phyloP scores from a whole-genome alignment of 129 eudicot species.

The carrot (Daucus carota) region DH1_v3.0 NC_030383.2:58934501-58935000 shows the following conservation, averaged over 20 bases:
- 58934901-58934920: neutral
- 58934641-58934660: slow-evolving; percentile 36
- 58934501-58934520: neutral
- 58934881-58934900: neutral
- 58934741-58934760: slow-evolving; percentile 6
- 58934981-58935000: neutral
- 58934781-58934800: slow-evolving; percentile 34
- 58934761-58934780: slow-evolving; percentile 28
- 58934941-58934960: neutral
- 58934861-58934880: slow-evolving; percentile 20
- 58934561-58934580: slow-evolving; percentile 31
- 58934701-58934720: neutral
- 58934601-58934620: slow-evolving; percentile 35
- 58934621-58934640: slow-evolving; percentile 43
- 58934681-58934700: slow-evolving; percentile 29
- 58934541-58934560: slow-evolving; percentile 31
- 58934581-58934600: slow-evolving; percentile 39
- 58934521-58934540: slow-evolving; percentile 20
- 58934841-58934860: slow-evolving; percentile 40
- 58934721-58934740: slow-evolving; percentile 2
- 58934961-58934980: neutral
- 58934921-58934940: neutral
- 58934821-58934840: slow-evolving; percentile 34
- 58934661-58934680: slow-evolving; percentile 27
- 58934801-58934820: slow-evolving; percentile 34